Evolutionary conservation across 805 yeast species (phyloP), one percentile per base, ranked within the genome.

Genomic region (Starmerella potacharoeniae): DNA sequence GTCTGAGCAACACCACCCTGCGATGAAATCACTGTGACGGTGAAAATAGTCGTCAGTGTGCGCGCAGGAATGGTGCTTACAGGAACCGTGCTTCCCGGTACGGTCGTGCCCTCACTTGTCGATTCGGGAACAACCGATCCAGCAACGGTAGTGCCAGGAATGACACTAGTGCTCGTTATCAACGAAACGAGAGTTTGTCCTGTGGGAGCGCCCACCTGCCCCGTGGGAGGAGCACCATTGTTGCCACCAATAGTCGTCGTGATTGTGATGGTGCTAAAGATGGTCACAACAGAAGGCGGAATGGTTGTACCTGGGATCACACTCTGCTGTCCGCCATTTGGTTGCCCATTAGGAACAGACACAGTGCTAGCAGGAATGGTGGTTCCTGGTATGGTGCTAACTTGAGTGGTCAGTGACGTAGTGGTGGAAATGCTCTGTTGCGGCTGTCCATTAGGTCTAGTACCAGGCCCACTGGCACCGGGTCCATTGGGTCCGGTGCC

Each of bases 301-400:
- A 8, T 33, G 14, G 58, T 55, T 14, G 58, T 49, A 5, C 57
- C 57, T 6, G 52, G 49, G 9, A 50, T 8, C 5, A 46, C 47
- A 22, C 49, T 17, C 3, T 31, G 36, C 37, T 55, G 52, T 5
- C 55, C 55, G 1, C 44, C 37, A 33, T 46, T 46, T 4, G 55
- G 51, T 6, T 34, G 9, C 8, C 48, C 41, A 14, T 50, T 33
- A 1, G 62, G 62, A 29, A 53, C 34, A 3, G 6, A 28, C 10
- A 34, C 14, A 6, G 56, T 53, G 43, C 43, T 44, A 6, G 50
- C 36, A 14, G 59, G 41, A 1, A 53, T 30, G 22, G 58, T 55
- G 39, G 43, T 65, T 6, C 60, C 60, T 1, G 58, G 55, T 2
- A 57, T 50, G 5, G 64, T 59, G 30, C 63, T 64, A 14, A 62